Percentiles rank a stretch among this genome's conserved stretches.
These are phyloP conservation scores for Candida endomychidarum DNA, from an alignment of 805 yeast genomes.

Conservation along the genomic window DNA sequence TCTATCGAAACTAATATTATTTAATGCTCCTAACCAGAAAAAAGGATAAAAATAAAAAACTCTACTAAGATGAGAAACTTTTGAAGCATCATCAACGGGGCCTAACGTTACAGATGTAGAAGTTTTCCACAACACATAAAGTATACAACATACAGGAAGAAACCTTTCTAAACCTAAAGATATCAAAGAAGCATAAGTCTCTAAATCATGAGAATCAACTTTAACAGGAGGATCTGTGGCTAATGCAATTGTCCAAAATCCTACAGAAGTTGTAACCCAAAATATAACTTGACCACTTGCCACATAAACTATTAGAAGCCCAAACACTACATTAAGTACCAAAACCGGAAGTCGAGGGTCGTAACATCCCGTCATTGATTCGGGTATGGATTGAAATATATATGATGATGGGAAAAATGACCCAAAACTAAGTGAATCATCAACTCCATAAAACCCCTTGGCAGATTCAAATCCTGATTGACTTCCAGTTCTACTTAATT, in stretches of 20 bases:
- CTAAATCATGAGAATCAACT: slow-evolving; percentile 53
- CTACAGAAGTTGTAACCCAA: slow-evolving; percentile 62
- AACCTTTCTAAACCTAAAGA: slow-evolving; percentile 73
- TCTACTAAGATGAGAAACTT: slow-evolving; percentile 41
- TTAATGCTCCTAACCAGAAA: slow-evolving; percentile 81
- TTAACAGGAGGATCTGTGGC: slow-evolving; percentile 77
- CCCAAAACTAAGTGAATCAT: slow-evolving; percentile 56
- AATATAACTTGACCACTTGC: slow-evolving; percentile 46
- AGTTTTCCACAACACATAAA: slow-evolving; percentile 67
- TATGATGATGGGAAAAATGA: slow-evolving; percentile 77
- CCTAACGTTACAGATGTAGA: slow-evolving; percentile 51
- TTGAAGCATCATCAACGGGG: slow-evolving; percentile 1
- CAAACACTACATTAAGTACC: slow-evolving; percentile 57
- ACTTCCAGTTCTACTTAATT: slow-evolving; percentile 58
- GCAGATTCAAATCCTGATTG: slow-evolving; percentile 44
- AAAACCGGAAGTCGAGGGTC: slow-evolving; percentile 68
- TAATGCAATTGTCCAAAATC: slow-evolving; percentile 80
- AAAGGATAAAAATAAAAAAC: slow-evolving; percentile 70
- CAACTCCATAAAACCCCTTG: slow-evolving; percentile 53
- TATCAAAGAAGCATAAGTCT: slow-evolving; percentile 57
- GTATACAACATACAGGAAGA: slow-evolving; percentile 69
- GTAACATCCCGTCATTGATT: slow-evolving; percentile 49
- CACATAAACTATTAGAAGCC: slow-evolving; percentile 58
- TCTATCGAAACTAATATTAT: slow-evolving; percentile 85
- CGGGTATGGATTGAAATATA: slow-evolving; percentile 48